phyloP scores from a whole-genome alignment of 2,329 filamentous ascomycete species.

The Cyanodermella asteris region DNA sequence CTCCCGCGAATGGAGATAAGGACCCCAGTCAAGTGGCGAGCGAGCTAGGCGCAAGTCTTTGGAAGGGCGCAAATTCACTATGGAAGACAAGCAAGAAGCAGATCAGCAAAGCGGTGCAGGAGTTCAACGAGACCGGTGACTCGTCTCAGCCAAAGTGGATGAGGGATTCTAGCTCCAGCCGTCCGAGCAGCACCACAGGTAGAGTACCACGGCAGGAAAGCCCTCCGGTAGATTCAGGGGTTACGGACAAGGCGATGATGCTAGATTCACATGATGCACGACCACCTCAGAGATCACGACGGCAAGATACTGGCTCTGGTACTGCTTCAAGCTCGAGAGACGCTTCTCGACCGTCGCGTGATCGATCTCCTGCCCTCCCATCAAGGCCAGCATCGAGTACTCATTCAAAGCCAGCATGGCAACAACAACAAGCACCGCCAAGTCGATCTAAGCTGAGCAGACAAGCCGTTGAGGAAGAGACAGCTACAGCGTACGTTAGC shows the following conservation, averaged over 20 bases:
- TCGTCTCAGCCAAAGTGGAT: constrained; percentile 85
- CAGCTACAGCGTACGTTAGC: constrained; percentile 66
- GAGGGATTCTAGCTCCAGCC: constrained; percentile 32
- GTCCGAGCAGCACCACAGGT: not conserved
- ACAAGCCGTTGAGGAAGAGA: constrained; percentile 57
- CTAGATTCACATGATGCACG: constrained; percentile 44
- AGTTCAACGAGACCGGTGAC: constrained; percentile 55
- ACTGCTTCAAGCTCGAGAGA: constrained; percentile 2
- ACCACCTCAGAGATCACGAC: constrained; percentile 16
- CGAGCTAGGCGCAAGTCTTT: constrained; percentile 58
- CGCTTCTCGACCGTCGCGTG: constrained; percentile 14
- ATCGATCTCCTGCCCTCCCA: constrained; percentile 29
- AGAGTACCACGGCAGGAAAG: constrained; percentile 9
- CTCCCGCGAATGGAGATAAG: constrained; percentile 36
- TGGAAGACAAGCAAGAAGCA: constrained; percentile 93
- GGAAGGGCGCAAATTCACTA: constrained; percentile 84
- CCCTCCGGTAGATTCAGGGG: constrained; percentile 10
- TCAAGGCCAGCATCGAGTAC: not conserved
- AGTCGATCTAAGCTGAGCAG: constrained; percentile 42
- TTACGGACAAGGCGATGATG: constrained; percentile 45
- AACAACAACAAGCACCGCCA: constrained; percentile 12
- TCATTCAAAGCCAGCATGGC: too few relatives aligned
- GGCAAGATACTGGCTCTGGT: constrained; percentile 1
- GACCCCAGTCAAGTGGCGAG: constrained; percentile 66
- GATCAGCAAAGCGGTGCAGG: constrained; percentile 74